Evolutionary conservation across 2,329 filamentous ascomycete genomes (phyloP), one percentile per base, ranked within the genome.

Genomic region (Epichloe bromicola): DNA sequence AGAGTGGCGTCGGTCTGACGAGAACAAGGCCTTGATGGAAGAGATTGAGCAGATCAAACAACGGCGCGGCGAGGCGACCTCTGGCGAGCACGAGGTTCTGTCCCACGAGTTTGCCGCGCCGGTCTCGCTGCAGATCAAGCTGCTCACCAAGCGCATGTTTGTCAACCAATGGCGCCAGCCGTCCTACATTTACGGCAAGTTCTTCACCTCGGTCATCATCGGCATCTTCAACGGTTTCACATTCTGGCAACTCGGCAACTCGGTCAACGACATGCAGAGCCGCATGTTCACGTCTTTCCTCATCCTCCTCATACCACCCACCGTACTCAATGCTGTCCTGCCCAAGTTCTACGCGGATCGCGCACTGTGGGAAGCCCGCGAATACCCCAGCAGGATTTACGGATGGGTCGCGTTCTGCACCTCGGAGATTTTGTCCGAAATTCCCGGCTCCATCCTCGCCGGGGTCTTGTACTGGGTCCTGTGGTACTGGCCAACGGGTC

Each of bases 211-310:
- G 4, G 78, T 87, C 52, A 75, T 88, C 54, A 73, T 86, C 43
- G 85, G 83, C 15, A 80, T 88, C 63, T 87, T 89, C 73, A 88
- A 87, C 67, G 84, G 83, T 20, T 88, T 88, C 67, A 88, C 85
- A 4, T 89, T 88, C 69, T 88, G 76, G 72, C 71, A 82, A 58
- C 74, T 88, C 3, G 82, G 81, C 2, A 72, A 82, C 63, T 75
- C 73, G 0, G 71, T 85, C 46, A 74, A 76, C 14, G 83, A 85
- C 59, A 81, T 89, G 74, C 84, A 89, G 61, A 81, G 86, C 66
- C 78, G 85, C 58, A 83, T 89, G 77, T 90, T 91, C 72, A 85
- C 84, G 0, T 67, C 70, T 49, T 87, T 86, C 51, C 58, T 86
- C 20, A 76, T 83, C 54, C 74, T 84, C 48, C 65, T 84, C 8